Evolutionary conservation across 139 green algal genomes (phyloP).

Genomic region (Diplosphaera chodatii): DNA sequence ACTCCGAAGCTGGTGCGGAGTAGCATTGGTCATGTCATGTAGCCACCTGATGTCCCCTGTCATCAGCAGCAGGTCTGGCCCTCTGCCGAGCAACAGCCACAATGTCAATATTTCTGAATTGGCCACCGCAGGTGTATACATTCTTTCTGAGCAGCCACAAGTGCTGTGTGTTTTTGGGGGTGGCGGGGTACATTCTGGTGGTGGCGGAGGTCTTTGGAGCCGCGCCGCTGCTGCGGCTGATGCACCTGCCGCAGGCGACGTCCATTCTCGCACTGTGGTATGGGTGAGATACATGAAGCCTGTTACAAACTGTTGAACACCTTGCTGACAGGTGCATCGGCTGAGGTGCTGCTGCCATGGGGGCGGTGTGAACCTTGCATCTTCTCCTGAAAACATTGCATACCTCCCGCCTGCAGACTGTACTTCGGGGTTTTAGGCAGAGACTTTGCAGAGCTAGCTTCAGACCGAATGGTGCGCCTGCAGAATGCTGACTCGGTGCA

Average conservation of each 20-base stretch:
- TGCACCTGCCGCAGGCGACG: conserved; percentile 10
- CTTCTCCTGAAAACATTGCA: too few species aligned
- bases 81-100: too few species aligned
- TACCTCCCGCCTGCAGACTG: conserved; percentile 12
- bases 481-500: too few species aligned
- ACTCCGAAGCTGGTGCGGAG: conserved; percentile 47
- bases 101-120: too few species aligned
- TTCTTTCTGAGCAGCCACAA: conserved; percentile 56
- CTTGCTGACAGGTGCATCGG: too few species aligned
- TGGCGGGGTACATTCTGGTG: conserved; percentile 64
- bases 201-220: conserved; percentile 56
- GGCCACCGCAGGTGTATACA: conserved; percentile 56
- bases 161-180: conserved; percentile 45
- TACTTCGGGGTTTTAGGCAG: conserved; percentile 86
- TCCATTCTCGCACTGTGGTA: conserved; percentile 34
- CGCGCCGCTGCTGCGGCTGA: conserved; percentile 29
- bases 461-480: conserved; percentile 53
- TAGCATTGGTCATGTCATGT: neutral
- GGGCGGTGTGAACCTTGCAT: too few species aligned
- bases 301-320: too few species aligned
- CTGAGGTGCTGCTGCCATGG: too few species aligned
- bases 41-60: too few species aligned
- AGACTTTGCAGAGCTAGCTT: conserved; percentile 78
- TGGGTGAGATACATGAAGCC: neutral
- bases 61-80: too few species aligned